A percentile compares a stretch with the other conserved stretches of the same genome.
These are phyloP conservation scores for Daldinia bambusicola DNA, from an alignment of 495 filamentous ascomycete genomes.

Conservation along the genomic window DNA sequence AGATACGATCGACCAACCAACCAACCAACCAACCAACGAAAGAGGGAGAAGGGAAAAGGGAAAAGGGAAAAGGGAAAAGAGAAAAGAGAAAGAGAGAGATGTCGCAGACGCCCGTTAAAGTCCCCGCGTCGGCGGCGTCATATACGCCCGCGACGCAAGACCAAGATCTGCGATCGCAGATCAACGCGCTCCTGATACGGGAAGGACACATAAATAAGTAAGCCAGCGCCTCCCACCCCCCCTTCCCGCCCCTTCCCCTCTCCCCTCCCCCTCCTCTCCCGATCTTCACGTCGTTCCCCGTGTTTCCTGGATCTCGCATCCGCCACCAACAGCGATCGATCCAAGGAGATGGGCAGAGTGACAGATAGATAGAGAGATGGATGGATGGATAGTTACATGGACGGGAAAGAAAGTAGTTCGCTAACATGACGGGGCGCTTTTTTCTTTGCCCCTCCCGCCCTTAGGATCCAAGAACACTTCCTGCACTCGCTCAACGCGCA, in stretches of 20 bases:
- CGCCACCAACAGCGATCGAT: not conserved
- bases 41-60: too few relatives aligned
- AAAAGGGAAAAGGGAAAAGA: too few relatives aligned
- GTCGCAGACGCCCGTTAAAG: conserved; percentile 61
- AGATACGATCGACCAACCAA: too few relatives aligned
- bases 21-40: too few relatives aligned
- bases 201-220: conserved; percentile 63
- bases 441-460: not conserved
- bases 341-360: too few relatives aligned
- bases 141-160: conserved; percentile 63
- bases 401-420: too few relatives aligned
- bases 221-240: conserved; percentile 2
- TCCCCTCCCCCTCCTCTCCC: not conserved
- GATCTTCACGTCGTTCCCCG: too few relatives aligned
- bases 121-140: conserved; percentile 59
- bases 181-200: conserved; percentile 60
- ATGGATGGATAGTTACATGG: too few relatives aligned
- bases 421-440: too few relatives aligned
- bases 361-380: too few relatives aligned
- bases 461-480: conserved; percentile 63
- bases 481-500: conserved; percentile 63
- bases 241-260: not conserved
- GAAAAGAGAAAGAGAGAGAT: not conserved
- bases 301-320: too few relatives aligned
- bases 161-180: conserved; percentile 62